Evolutionary conservation across 1,139 yeast species (phyloP).

Genomic region (Zygosaccharomyces sapae): DNA sequence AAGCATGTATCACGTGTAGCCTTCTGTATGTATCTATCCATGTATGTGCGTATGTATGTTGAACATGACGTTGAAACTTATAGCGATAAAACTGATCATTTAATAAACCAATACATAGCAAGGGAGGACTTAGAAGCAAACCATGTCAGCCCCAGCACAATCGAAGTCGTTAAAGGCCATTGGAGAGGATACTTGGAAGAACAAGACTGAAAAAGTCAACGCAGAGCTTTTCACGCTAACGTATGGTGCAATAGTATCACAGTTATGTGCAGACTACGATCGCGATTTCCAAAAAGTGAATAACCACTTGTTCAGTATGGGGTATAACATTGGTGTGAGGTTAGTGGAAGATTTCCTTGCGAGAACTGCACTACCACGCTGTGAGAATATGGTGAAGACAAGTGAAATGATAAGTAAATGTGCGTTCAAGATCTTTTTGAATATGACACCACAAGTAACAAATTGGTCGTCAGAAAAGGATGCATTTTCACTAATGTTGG

Average conservation of each 20-base stretch:
- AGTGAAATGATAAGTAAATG: constrained; percentile 81
- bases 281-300: constrained; percentile 77
- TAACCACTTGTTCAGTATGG: constrained; percentile 83
- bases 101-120: not conserved
- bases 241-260: constrained; percentile 93
- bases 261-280: constrained; percentile 76
- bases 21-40: not conserved
- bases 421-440: constrained; percentile 86
- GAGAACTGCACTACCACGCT: constrained; percentile 76
- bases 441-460: constrained; percentile 69
- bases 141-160: constrained; percentile 14
- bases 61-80: not conserved
- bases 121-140: not conserved
- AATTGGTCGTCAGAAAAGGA: constrained; percentile 78
- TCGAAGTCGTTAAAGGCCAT: constrained; percentile 41
- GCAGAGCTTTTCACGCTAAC: constrained; percentile 90
- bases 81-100: not conserved
- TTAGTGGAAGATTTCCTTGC: constrained; percentile 91
- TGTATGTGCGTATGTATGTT: not conserved
- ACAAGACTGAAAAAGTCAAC: constrained; percentile 80
- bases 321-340: constrained; percentile 88
- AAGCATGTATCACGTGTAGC: constrained; percentile 2
- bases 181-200: constrained; percentile 93
- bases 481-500: constrained; percentile 65
- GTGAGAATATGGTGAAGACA: constrained; percentile 76